phyloP scores from a whole-genome alignment of 1,284 basidiomycete genomes.

The Tremellales sp. region DNA sequence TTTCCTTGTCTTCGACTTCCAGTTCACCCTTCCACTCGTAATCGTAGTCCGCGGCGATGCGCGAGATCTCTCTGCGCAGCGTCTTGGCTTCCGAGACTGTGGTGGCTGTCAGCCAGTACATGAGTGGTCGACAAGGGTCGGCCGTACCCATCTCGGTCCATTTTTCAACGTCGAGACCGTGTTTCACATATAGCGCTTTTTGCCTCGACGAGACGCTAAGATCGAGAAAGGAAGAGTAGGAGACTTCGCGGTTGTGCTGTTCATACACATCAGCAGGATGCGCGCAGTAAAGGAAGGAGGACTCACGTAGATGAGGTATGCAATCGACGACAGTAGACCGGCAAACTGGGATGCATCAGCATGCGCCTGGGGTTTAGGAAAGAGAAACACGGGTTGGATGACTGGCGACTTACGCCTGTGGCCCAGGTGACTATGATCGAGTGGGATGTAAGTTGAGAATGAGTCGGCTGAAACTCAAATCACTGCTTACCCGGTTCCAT shows the following conservation, averaged over 20 bases:
- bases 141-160: conserved; percentile 54
- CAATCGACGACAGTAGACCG: conserved; percentile 25
- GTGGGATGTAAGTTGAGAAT: background rate
- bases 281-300: background rate
- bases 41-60: conserved; percentile 63
- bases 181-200: conserved; percentile 56
- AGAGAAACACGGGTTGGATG: no score
- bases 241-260: conserved; percentile 65
- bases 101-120: background rate
- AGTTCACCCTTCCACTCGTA: conserved; percentile 48
- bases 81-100: conserved; percentile 55
- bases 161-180: conserved; percentile 61
- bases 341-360: conserved; percentile 29
- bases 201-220: conserved; percentile 59
- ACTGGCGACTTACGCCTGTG: no score
- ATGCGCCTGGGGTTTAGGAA: no score
- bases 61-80: conserved; percentile 56
- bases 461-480: conserved; percentile 36
- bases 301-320: conserved; percentile 32
- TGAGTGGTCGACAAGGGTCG: no score
- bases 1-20: conserved; percentile 7
- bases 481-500: conserved; percentile 58
- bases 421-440: conserved; percentile 27
- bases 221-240: conserved; percentile 60
- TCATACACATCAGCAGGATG: conserved; percentile 4